phyloP scores from a whole-genome alignment of 2,329 filamentous ascomycete genomes.

The Lecanicillium sp. region DNA sequence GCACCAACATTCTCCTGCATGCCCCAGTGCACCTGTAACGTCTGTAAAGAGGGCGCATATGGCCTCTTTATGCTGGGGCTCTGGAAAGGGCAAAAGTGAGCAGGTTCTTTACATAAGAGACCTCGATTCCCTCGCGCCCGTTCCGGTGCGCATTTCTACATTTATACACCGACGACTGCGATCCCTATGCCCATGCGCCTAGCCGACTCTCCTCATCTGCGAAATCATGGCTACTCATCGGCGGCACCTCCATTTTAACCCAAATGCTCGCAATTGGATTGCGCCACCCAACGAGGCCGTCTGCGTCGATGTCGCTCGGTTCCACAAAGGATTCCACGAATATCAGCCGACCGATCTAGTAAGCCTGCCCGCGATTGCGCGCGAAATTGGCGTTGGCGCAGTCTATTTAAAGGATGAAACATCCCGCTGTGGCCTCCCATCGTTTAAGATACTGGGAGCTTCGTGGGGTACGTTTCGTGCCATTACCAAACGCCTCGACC shows the following conservation, averaged over 20 bases:
- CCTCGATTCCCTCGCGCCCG: no score
- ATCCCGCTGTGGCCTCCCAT: slow-evolving; percentile 54
- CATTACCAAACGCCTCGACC: slow-evolving; percentile 33
- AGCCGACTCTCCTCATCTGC: neutral
- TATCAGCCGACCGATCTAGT: slow-evolving; percentile 57
- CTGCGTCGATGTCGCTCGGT: slow-evolving; percentile 43
- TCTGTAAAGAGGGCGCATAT: no score
- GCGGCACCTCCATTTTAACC: slow-evolving; percentile 7
- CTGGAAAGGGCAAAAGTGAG: no score
- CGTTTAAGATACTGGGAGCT: slow-evolving; percentile 74
- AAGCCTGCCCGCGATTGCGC: slow-evolving; percentile 42
- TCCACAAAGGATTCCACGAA: slow-evolving; percentile 56
- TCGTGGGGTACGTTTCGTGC: slow-evolving; percentile 63
- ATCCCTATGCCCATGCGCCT: neutral
- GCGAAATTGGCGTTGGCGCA: slow-evolving; percentile 42
- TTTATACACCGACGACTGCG: no score
- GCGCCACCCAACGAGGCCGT: slow-evolving; percentile 26
- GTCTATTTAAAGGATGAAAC: slow-evolving; percentile 64
- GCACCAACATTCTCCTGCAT: no score
- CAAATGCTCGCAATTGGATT: neutral
- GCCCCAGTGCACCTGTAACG: no score
- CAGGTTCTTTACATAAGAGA: no score
- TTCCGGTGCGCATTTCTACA: no score
- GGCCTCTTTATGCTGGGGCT: no score
- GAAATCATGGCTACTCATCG: neutral